A percentile compares a stretch with the other conserved stretches of the same genome.
phyloP scores from a whole-genome alignment of 2,329 filamentous ascomycete species.

The Pestalotiopsis sp. region DNA sequence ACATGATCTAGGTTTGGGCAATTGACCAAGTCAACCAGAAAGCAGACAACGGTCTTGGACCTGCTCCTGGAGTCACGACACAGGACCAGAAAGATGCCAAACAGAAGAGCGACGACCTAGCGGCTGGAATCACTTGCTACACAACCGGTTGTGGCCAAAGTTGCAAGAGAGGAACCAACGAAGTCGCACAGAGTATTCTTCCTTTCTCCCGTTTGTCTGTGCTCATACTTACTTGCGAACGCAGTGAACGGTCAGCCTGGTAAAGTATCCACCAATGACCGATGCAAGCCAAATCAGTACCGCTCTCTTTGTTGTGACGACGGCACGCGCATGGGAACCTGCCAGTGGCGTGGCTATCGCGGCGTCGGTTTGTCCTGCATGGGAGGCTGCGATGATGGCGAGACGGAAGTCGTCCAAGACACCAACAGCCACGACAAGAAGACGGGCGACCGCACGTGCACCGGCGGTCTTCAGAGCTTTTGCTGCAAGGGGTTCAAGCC shows the following conservation, averaged over 20 bases:
- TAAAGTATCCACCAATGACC: constrained; percentile 20
- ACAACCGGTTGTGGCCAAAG: constrained; percentile 24
- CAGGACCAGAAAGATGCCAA: constrained; percentile 10
- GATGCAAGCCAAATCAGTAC: constrained; percentile 25
- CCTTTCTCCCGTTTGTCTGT: neutral
- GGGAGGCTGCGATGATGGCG: constrained; percentile 27
- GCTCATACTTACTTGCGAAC: neutral
- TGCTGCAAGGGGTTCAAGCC: constrained; percentile 32
- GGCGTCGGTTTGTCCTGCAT: constrained; percentile 29
- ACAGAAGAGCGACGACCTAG: constrained; percentile 12
- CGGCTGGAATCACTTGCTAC: constrained; percentile 21
- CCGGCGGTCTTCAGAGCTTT: constrained; percentile 28
- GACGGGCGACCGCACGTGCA: constrained; percentile 30
- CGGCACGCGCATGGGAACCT: constrained; percentile 23
- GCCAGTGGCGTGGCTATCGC: constrained; percentile 27
- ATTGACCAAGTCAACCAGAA: constrained; percentile 20
- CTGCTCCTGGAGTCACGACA: neutral
- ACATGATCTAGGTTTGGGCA: constrained; percentile 8
- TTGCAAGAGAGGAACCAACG: constrained; percentile 26
- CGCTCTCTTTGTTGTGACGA: constrained; percentile 28
- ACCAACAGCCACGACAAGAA: constrained; percentile 28
- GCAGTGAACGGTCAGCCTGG: constrained; percentile 29
- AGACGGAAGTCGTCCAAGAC: constrained; percentile 29
- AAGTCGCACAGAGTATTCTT: constrained; percentile 22
- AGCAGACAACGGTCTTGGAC: constrained; percentile 9